Percentiles rank a stretch among this genome's conserved stretches.
These are phyloP conservation scores for Karstenula rhodostoma DNA, from an alignment of 2,329 filamentous ascomycete species.

Conservation along the genomic window DNA sequence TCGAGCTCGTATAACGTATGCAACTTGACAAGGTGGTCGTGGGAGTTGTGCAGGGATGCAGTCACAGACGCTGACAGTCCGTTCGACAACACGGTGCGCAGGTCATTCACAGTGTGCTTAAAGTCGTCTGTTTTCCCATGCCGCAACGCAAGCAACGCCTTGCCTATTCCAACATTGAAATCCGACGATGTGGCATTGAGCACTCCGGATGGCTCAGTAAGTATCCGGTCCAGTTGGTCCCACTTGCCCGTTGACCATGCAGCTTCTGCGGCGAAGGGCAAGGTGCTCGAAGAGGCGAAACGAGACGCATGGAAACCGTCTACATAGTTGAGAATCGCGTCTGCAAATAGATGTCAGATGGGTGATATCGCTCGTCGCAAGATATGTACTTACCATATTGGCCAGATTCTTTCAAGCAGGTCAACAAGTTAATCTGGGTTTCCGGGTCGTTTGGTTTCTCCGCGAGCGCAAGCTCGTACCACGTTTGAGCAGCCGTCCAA, in stretches of 20 bases:
- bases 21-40: conserved; percentile 83
- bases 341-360: conserved; percentile 54
- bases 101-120: conserved; percentile 63
- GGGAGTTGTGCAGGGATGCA: conserved; percentile 81
- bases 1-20: conserved; percentile 91
- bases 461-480: conserved; percentile 92
- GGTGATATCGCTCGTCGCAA: background rate
- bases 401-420: conserved; percentile 92
- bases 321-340: conserved; percentile 85
- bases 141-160: conserved; percentile 69
- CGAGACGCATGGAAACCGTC: conserved; percentile 70
- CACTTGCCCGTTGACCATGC: conserved; percentile 90
- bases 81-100: conserved; percentile 75
- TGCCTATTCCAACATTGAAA: conserved; percentile 84
- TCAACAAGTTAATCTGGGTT: conserved; percentile 82
- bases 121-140: conserved; percentile 63
- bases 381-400: conserved; percentile 74
- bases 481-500: conserved; percentile 94
- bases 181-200: conserved; percentile 58
- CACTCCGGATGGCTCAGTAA: conserved; percentile 55
- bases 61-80: conserved; percentile 80
- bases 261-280: conserved; percentile 88
- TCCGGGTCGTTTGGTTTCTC: conserved; percentile 80
- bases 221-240: conserved; percentile 74
- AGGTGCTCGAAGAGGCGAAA: conserved; percentile 57